phyloP scores from a whole-genome alignment of 805 yeast species.

The Martiniozyma abietophila region DNA sequence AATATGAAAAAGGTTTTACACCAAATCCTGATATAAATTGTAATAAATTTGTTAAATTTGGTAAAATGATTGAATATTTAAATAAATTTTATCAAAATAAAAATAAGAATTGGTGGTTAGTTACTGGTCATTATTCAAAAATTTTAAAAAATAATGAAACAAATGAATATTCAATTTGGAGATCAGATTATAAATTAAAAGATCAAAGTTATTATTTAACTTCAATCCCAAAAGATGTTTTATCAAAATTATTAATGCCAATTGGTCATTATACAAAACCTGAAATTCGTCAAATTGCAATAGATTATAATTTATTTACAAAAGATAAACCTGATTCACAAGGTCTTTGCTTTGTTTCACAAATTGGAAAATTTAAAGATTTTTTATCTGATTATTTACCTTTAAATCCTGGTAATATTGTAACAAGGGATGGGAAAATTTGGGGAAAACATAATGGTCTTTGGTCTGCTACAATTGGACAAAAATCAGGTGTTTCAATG shows the following conservation, averaged over 20 bases:
- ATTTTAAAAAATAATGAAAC: conserved; percentile 30
- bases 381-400: conserved; percentile 69
- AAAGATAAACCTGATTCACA: conserved; percentile 88
- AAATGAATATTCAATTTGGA: conserved; percentile 36
- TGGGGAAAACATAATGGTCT: conserved; percentile 83
- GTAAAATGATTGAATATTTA: conserved; percentile 55
- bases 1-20: conserved; percentile 64
- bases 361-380: conserved; percentile 50
- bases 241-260: conserved; percentile 59
- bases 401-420: conserved; percentile 67
- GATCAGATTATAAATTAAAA: conserved; percentile 52
- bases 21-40: conserved; percentile 95
- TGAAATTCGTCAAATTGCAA: conserved; percentile 61
- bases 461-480: conserved; percentile 96
- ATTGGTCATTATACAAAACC: conserved; percentile 73
- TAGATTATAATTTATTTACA: conserved; percentile 40
- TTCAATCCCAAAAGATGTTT: conserved; percentile 39
- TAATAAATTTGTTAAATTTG: conserved; percentile 80
- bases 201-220: conserved; percentile 92
- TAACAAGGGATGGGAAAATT: conserved; percentile 61
- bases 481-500: conserved; percentile 67
- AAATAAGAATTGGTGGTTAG: conserved; percentile 62
- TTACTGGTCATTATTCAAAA: conserved; percentile 77
- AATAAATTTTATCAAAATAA: conserved; percentile 9
- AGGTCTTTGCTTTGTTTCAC: conserved; percentile 86